Evolutionary conservation across 768 basidiomycete genomes (phyloP), one percentile per base, ranked within the genome.

Genomic region (Cubamyces lactineus): DNA sequence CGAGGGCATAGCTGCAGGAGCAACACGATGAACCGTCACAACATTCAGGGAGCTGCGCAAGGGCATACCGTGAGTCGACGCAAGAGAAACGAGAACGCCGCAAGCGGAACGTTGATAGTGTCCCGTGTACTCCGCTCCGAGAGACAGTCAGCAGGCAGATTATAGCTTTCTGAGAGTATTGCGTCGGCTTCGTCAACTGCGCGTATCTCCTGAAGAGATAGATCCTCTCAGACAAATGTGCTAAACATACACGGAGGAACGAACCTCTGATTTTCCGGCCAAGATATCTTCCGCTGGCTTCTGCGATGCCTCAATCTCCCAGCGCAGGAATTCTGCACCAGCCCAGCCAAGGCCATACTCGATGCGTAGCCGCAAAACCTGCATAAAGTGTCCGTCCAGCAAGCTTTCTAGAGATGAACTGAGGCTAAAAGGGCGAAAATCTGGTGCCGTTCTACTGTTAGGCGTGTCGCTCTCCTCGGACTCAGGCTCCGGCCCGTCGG

Each of bases 261-360:
- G 8, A 58, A 82, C 79, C 67, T 73, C 62, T 61, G 64, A 70
- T 49, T 71, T 72, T 26, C 46, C 53, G 9, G 66, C 59, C 60
- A 81, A 74, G 30, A 85, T 72, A 41, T 78, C 76, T 5, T 76
- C 77, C 7, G 76, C 69, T 21, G 70, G 72, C 53, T 66, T 72
- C 67, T 86, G 84, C 24, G 71, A 68, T 58, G 72, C 77, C 67
- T 85, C 82, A 11, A 79, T 71, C 67, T 80, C 75, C 53, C 77
- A 69, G 48, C 78, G 70, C 49, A 89, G 74, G 17, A 78, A 65
- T 67, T 90, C 89, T 3, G 87, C 88, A 3, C 83, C 86, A 2
- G 88, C 86, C 88, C 88, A 91, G 13, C 86, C 86, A 13, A 88
- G 72, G 64, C 82, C 42, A 43, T 70, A 86, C 66, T 76, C 76